phyloP scores from a whole-genome alignment of 352 stramenopile genomes.

The Pythium rhizo-oryzae region DNA sequence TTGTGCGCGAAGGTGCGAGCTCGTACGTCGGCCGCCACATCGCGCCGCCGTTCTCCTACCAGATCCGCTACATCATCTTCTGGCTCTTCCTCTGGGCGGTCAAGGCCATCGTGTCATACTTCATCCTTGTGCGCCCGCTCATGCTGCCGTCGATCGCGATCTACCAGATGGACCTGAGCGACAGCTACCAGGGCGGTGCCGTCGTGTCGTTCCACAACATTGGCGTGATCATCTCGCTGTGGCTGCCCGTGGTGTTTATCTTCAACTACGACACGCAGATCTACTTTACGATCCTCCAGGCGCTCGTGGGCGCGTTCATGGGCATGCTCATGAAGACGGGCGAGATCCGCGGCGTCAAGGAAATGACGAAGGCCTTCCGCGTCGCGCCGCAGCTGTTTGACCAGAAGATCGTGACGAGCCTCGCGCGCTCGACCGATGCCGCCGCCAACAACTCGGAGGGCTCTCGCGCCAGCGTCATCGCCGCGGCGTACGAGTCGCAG shows the following conservation, averaged over 20 bases:
- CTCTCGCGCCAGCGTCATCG: slow-evolving; percentile 30
- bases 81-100: slow-evolving; percentile 41
- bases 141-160: slow-evolving; percentile 45
- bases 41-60: slow-evolving; percentile 37
- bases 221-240: slow-evolving; percentile 46
- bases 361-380: slow-evolving; percentile 46
- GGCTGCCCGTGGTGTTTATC: slow-evolving; percentile 47
- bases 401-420: slow-evolving; percentile 46
- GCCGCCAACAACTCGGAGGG: slow-evolving; percentile 11
- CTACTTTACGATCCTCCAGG: slow-evolving; percentile 52
- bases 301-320: slow-evolving; percentile 34
- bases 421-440: slow-evolving; percentile 42
- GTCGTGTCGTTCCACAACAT: slow-evolving; percentile 50
- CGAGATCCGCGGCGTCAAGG: slow-evolving; percentile 39
- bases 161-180: slow-evolving; percentile 40
- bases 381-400: slow-evolving; percentile 49
- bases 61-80: slow-evolving; percentile 39
- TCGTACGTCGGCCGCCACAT: slow-evolving; percentile 52
- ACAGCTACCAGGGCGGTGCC: slow-evolving; percentile 32
- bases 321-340: slow-evolving; percentile 49
- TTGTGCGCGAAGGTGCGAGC: slow-evolving; percentile 44
- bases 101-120: slow-evolving; percentile 47
- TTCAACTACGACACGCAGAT: slow-evolving; percentile 63
- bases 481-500: slow-evolving; percentile 41
- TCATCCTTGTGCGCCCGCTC: slow-evolving; percentile 42